Evolutionary conservation across 164 flowering plant species (phyloP).

Genomic region (Euptelea pleiosperma): DNA sequence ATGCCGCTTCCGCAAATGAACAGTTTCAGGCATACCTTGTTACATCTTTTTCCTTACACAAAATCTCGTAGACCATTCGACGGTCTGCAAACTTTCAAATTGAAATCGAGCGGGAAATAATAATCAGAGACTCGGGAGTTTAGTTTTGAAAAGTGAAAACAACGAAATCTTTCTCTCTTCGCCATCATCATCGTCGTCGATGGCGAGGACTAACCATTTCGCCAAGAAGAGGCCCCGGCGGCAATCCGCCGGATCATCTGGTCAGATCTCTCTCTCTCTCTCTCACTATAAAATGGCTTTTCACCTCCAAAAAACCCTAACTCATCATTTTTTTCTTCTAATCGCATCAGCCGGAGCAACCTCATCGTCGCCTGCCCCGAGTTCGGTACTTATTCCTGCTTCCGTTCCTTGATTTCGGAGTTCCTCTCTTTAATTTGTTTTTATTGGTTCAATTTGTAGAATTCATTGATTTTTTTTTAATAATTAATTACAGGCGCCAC

Average conservation of each 20-base stretch:
- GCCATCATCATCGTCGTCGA: not conserved
- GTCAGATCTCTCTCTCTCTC: conserved; percentile 5
- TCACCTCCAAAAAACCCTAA: conserved; percentile 1
- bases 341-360: not conserved
- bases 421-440: not conserved
- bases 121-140: no score
- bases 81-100: no score
- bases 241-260: not conserved
- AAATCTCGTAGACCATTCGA: no score
- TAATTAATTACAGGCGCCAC: conserved; percentile 1
- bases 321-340: not conserved
- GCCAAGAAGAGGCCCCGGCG: not conserved
- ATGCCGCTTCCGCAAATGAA: no score
- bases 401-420: not conserved
- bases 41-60: no score
- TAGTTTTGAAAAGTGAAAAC: not conserved
- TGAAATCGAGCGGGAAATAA: no score
- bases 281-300: not conserved
- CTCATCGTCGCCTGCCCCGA: not conserved
- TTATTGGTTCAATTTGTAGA: not conserved
- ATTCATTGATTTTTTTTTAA: not conserved
- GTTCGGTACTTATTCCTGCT: conserved; percentile 9
- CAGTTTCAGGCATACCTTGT: no score
- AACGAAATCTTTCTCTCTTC: not conserved
- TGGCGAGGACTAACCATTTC: conserved; percentile 15